phyloP scores from a whole-genome alignment of 306 rosid genomes.

The Cicer pinnatifidum region DNA sequence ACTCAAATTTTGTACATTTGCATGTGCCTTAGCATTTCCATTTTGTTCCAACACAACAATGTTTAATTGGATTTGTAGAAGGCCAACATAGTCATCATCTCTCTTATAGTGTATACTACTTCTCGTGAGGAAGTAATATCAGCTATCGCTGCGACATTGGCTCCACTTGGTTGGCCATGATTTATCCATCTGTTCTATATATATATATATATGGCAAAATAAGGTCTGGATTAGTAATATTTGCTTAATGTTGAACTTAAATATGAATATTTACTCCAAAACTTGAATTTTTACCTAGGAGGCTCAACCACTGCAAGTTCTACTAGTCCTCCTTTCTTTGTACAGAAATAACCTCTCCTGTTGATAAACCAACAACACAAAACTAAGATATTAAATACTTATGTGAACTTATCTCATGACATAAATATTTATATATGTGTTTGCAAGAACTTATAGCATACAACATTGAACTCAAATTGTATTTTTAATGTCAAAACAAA shows the following conservation, averaged over 20 bases:
- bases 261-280: constrained; percentile 28
- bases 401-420: no score
- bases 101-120: constrained; percentile 93
- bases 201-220: constrained; percentile 52
- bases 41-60: no score
- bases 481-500: background rate
- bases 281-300: constrained; percentile 70
- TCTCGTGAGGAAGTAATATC: constrained; percentile 67
- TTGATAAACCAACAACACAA: constrained; percentile 41
- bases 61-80: no score
- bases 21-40: no score
- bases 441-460: background rate
- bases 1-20: no score
- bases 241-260: constrained; percentile 36
- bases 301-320: constrained; percentile 70
- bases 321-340: constrained; percentile 66
- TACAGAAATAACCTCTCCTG: constrained; percentile 83
- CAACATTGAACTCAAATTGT: background rate
- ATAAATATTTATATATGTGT: background rate
- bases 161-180: constrained; percentile 89
- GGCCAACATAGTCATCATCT: no score
- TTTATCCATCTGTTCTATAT: constrained; percentile 86
- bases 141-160: constrained; percentile 87
- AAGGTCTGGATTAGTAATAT: constrained; percentile 56
- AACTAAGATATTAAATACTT: background rate